Conservation (phyloP, 257 asterid species). For the Fraxinus americana region DNA sequence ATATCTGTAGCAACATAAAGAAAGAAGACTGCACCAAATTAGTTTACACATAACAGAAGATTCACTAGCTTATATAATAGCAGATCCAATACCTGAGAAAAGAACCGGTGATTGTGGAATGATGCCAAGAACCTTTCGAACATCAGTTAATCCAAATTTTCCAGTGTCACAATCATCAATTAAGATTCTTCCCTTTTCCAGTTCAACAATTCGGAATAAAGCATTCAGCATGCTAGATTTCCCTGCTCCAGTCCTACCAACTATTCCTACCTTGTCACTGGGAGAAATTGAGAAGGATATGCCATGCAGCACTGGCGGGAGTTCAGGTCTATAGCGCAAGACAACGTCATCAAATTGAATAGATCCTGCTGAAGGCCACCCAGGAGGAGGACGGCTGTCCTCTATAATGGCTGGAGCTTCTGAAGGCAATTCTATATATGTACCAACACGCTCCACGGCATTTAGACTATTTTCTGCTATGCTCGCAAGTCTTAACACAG, state of each 20-base stretch:
- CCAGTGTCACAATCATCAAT: conserved; percentile 77
- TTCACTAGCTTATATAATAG: background rate
- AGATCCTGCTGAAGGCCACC: conserved; percentile 94
- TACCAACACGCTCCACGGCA: conserved; percentile 93
- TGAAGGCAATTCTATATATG: conserved; percentile 82
- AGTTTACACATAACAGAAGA: background rate
- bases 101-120: conserved; percentile 97
- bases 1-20: background rate
- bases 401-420: conserved; percentile 73
- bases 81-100: conserved; percentile 71
- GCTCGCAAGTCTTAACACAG: conserved; percentile 87
- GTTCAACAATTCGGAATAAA: conserved; percentile 85
- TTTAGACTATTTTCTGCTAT: conserved; percentile 89
- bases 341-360: conserved; percentile 76
- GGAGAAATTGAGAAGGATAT: conserved; percentile 81
- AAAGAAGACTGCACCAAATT: background rate
- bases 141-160: conserved; percentile 83
- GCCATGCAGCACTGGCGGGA: conserved; percentile 93
- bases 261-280: conserved; percentile 91
- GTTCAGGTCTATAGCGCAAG: conserved; percentile 90
- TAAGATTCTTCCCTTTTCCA: conserved; percentile 77
- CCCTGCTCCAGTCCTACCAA: conserved; percentile 99
- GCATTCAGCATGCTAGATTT: conserved; percentile 98
- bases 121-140: conserved; percentile 91
- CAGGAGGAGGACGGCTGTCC: conserved; percentile 88